Evolutionary conservation across 495 filamentous ascomycete species (phyloP).

Genomic region (Hypoxylon subgilvum): DNA sequence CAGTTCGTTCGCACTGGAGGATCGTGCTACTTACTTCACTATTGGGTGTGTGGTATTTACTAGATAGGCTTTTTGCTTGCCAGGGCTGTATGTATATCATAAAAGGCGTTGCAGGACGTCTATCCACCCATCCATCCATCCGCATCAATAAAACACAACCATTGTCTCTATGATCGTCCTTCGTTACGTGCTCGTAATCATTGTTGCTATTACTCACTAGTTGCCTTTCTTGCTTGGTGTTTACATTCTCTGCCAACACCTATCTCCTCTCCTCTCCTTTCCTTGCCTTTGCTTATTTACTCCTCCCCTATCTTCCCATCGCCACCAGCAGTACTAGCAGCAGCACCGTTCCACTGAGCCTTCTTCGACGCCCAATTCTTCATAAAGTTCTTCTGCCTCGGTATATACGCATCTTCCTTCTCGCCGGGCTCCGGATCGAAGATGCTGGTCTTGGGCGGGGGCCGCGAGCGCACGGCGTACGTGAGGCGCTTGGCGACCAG

Average conservation of each 20-base stretch:
- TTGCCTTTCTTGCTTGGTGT: too few species aligned
- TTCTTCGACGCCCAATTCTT: conserved; percentile 51
- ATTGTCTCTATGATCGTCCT: too few species aligned
- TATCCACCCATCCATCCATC: too few species aligned
- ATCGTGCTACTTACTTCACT: conserved; percentile 9
- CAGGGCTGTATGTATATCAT: conserved; percentile 26
- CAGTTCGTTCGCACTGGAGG: conserved; percentile 13
- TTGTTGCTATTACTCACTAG: too few species aligned
- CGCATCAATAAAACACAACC: conserved; percentile 31
- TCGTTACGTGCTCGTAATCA: too few species aligned
- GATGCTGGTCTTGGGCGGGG: conserved; percentile 60
- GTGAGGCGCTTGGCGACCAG: conserved; percentile 71
- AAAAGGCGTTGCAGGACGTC: conserved; percentile 31
- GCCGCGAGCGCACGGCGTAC: conserved; percentile 71
- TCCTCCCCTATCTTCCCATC: too few species aligned
- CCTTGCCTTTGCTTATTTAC: too few species aligned
- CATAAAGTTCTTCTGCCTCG: conserved; percentile 52
- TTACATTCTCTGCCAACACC: too few species aligned
- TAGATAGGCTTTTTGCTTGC: conserved; percentile 28
- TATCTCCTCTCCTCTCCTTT: too few species aligned
- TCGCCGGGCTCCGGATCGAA: conserved; percentile 51
- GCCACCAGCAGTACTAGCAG: neutral
- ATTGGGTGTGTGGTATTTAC: conserved; percentile 24
- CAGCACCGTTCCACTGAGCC: conserved; percentile 30
- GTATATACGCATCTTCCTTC: conserved; percentile 36